Percentiles rank a stretch among this genome's conserved stretches.
Conservation (phyloP, 2,329 filamentous ascomycete species). For the Scedosporium aurantiacum region DNA sequence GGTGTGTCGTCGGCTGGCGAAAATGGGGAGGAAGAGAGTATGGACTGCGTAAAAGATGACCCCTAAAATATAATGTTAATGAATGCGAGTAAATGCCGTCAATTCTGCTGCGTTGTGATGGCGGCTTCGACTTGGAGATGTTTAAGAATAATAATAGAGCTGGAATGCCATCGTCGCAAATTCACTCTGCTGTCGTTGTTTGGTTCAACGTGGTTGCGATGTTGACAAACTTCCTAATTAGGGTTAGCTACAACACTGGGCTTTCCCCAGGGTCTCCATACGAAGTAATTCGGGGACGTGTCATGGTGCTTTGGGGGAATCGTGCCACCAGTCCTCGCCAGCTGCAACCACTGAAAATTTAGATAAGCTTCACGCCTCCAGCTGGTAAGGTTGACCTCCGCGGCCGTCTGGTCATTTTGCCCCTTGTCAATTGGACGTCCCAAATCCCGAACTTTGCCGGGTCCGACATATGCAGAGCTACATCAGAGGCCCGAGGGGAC, state of each 20-base stretch:
- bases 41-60: too few species aligned
- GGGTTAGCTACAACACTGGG: too few species aligned
- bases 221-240: slow-evolving; percentile 4
- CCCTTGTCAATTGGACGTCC: background rate
- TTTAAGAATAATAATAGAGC: too few species aligned
- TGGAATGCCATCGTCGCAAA: background rate
- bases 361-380: too few species aligned
- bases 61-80: too few species aligned
- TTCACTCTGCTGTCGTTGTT: background rate
- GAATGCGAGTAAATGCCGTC: too few species aligned
- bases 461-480: background rate
- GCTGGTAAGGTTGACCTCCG: background rate
- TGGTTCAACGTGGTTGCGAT: slow-evolving; percentile 2
- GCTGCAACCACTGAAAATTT: background rate
- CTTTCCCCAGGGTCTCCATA: background rate
- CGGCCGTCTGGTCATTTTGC: background rate
- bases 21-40: too few species aligned
- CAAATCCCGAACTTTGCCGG: slow-evolving; percentile 5
- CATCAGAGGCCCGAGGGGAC: background rate
- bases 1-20: background rate
- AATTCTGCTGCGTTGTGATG: too few species aligned
- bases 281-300: background rate
- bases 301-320: too few species aligned
- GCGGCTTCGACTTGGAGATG: too few species aligned
- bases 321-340: background rate